phyloP scores from a whole-genome alignment of 495 filamentous ascomycete species.

The Geoglossum glabrum region DNA sequence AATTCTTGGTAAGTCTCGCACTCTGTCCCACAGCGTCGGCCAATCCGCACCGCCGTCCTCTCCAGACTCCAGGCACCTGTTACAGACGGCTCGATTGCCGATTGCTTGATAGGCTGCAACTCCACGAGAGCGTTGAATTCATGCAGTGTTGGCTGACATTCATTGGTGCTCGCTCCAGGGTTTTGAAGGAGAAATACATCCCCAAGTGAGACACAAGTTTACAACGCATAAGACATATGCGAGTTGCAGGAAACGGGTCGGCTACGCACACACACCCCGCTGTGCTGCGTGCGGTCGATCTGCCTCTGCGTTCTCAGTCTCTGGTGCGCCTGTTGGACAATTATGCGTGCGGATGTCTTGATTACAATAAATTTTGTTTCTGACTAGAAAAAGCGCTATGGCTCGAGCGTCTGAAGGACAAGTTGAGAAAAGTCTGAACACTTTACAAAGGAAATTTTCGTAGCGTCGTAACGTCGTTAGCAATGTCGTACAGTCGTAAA shows the following conservation, averaged over 20 bases:
- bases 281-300: neutral
- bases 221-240: slow-evolving; percentile 3
- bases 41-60: neutral
- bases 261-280: neutral
- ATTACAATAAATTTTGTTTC: neutral
- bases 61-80: neutral
- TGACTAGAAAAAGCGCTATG: neutral
- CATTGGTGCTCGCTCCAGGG: slow-evolving; percentile 33
- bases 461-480: neutral
- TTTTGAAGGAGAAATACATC: slow-evolving; percentile 93
- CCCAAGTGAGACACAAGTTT: slow-evolving; percentile 24
- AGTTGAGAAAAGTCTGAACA: neutral
- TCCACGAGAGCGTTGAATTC: neutral
- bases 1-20: slow-evolving; percentile 68
- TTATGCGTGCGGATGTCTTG: neutral
- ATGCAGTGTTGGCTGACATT: slow-evolving; percentile 1
- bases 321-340: neutral
- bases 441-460: neutral
- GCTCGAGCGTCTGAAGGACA: neutral
- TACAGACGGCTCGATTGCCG: neutral
- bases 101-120: neutral
- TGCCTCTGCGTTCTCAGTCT: neutral
- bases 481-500: slow-evolving; percentile 1
- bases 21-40: neutral
- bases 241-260: slow-evolving; percentile 1